Conservation (phyloP, 352 stramenopile genomes). For the Stephanocyclus meneghinianus region DNA sequence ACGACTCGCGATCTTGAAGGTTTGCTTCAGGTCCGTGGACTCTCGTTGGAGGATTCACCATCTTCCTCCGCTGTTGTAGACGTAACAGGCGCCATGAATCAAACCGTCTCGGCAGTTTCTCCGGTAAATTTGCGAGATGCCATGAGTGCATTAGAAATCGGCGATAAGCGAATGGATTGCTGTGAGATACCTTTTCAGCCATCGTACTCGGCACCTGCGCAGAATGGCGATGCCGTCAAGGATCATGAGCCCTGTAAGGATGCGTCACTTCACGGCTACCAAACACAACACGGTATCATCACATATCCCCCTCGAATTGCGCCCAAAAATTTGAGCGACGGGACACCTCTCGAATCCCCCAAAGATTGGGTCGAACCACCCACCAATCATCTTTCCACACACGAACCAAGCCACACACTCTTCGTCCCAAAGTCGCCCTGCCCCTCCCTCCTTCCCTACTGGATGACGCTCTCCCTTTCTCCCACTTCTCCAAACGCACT, state of each 20-base stretch:
- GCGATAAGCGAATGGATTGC: constrained; percentile 92
- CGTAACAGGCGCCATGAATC: neutral
- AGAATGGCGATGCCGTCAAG: neutral
- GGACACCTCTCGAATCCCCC: neutral
- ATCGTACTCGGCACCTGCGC: neutral
- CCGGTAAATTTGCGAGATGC: constrained; percentile 90
- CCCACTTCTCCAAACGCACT: neutral
- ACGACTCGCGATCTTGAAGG: neutral
- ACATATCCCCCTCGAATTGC: constrained; percentile 60
- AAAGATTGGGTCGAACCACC: neutral
- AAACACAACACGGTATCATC: constrained; percentile 4
- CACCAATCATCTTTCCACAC: constrained; percentile 1
- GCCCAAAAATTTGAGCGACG: constrained; percentile 58
- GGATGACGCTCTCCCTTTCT: constrained; percentile 17
- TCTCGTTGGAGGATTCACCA: neutral
- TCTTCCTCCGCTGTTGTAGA: neutral
- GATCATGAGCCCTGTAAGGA: neutral
- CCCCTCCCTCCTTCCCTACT: constrained; percentile 45
- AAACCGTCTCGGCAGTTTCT: neutral
- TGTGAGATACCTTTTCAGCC: constrained; percentile 74
- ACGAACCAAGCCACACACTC: neutral
- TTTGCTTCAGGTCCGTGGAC: neutral
- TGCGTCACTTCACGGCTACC: neutral
- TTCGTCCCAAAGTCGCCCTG: constrained; percentile 16
- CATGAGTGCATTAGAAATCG: constrained; percentile 92